Evolutionary conservation across 1,284 basidiomycete genomes (phyloP).

Genomic region (Marasmius oreades): DNA sequence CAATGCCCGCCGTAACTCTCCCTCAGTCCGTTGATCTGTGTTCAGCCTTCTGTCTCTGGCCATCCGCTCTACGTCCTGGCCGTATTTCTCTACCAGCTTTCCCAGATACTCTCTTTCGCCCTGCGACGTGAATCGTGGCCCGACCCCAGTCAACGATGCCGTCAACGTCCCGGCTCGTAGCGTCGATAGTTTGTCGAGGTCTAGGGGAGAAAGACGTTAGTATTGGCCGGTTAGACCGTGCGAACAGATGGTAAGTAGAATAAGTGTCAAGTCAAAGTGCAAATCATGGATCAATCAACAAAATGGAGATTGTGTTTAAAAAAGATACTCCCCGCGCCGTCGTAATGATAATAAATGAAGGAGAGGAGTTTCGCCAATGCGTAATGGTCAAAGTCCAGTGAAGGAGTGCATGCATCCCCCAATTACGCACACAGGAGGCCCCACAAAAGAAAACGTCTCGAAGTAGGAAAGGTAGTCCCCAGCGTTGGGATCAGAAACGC

Average conservation of each 20-base stretch:
- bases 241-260: neutral
- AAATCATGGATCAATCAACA: neutral
- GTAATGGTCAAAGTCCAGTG: neutral
- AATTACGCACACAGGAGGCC: neutral
- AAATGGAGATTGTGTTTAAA: neutral
- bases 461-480: neutral
- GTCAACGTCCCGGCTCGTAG: slow-evolving; percentile 25
- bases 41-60: slow-evolving; percentile 79
- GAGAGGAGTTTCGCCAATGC: neutral
- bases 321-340: neutral
- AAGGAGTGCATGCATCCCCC: neutral
- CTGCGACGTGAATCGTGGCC: slow-evolving; percentile 63
- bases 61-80: slow-evolving; percentile 75
- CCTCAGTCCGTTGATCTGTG: slow-evolving; percentile 82
- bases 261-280: neutral
- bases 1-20: slow-evolving; percentile 70
- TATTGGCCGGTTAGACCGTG: slow-evolving; percentile 6
- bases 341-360: neutral
- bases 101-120: slow-evolving; percentile 72
- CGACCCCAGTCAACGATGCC: slow-evolving; percentile 36
- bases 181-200: slow-evolving; percentile 33
- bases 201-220: slow-evolving; percentile 3
- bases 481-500: neutral
- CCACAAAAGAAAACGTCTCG: neutral
- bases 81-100: slow-evolving; percentile 69